Conservation (phyloP, 768 basidiomycete genomes). For the Tricholoma bakamatsutake region DNA sequence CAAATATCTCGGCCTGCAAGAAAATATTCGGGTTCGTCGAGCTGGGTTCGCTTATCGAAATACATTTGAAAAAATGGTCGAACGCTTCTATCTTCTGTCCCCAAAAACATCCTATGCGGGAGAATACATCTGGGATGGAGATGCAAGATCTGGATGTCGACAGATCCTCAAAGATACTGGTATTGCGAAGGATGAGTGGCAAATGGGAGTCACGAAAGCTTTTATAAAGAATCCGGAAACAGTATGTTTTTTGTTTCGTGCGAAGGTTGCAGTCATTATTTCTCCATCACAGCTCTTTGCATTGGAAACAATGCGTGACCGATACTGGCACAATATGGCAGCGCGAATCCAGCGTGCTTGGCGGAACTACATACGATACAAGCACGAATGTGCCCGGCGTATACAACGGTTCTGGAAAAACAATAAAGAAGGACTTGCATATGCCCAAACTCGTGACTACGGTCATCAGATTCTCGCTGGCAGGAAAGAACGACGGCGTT, state of each 20-base stretch:
- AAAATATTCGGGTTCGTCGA: constrained; percentile 95
- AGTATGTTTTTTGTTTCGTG: constrained; percentile 35
- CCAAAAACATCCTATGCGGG: constrained; percentile 96
- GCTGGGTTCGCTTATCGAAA: constrained; percentile 98
- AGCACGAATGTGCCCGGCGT: constrained; percentile 88
- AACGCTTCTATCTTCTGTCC: constrained; percentile 94
- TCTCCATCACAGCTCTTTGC: constrained; percentile 75
- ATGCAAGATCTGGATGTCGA: constrained; percentile 86
- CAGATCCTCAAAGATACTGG: constrained; percentile 93
- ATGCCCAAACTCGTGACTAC: constrained; percentile 87
- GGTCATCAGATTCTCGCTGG: constrained; percentile 90
- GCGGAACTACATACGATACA: constrained; percentile 93
- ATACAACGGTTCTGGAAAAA: constrained; percentile 99
- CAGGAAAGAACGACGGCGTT: constrained; percentile 89
- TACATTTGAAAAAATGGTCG: constrained; percentile 98
- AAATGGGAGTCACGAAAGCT: constrained; percentile 97
- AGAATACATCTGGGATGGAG: constrained; percentile 95
- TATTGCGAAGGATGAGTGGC: constrained; percentile 96
- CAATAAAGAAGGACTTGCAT: constrained; percentile 90
- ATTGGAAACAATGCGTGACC: constrained; percentile 96
- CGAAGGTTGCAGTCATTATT: constrained; percentile 1
- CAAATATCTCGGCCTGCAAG: constrained; percentile 97
- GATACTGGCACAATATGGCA: constrained; percentile 99
- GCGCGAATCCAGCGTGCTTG: constrained; percentile 93
- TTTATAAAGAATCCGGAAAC: constrained; percentile 99